Evolutionary conservation across 2,329 filamentous ascomycete genomes (phyloP), one percentile per base, ranked within the genome.

Genomic region (Monosporascus ibericus): DNA sequence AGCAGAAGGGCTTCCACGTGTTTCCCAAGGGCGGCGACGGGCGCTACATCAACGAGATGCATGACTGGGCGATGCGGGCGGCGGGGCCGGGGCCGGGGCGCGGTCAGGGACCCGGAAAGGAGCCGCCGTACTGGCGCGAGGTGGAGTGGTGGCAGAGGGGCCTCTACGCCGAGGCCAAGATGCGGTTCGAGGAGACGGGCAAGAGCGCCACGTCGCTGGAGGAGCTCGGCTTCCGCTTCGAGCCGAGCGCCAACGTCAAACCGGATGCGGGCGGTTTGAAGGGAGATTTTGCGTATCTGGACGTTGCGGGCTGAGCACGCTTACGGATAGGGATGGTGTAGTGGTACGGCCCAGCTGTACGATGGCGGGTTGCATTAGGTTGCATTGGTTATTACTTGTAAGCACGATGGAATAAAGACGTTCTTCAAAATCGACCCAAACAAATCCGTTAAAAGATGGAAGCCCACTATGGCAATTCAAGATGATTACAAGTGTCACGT

Each of bases 71-170:
- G 15, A 65, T 72, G 54, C 68, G 66, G 38, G 77, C 79, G 48
- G 48, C 5, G 52, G 44, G 6, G 49, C 27, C 6, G 47, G 18
- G 11, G 2, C 8, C 15, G 47, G 17, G n/a, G 24, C 7, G 7
- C 6, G 39, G 44, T 7, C 76, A 62, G 56, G 72, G 72, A 1
- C 67, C 70, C 15, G 86, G 86, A 2, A 92, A 90, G 68, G 70
- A 78, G 57, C 85, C 89, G 27, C 86, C 86, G 3, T 72, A 72
- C 25, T 96, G 92, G 91, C 78, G 80, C 8, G 79, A 83, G 47
- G 80, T 84, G 68, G 74, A 87, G 60, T 80, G 83, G 49, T 95
- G 89, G 89, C 78, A 87, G 63, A 77, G 92, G 18, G 76, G 79
- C 52, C 75, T 84, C 3, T 88, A 87, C 60, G 76, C 80, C 0